Percentiles rank a stretch among this genome's conserved stretches.
These are phyloP conservation scores for Cryptococcus maquisensis DNA, from an alignment of 1,284 basidiomycete genomes.

Conservation along the genomic window DNA sequence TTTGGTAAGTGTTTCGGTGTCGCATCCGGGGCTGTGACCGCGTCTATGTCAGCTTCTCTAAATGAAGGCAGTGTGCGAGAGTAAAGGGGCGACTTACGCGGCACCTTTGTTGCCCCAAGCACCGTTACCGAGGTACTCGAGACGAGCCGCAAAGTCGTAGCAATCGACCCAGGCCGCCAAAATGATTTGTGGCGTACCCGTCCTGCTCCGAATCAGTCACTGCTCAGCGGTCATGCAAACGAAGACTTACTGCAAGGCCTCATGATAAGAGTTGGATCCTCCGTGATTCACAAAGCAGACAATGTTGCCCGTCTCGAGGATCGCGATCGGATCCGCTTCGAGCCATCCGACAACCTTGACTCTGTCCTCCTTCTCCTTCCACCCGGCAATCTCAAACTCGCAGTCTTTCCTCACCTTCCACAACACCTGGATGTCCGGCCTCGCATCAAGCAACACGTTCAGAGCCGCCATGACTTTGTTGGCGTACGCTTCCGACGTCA, in stretches of 20 bases:
- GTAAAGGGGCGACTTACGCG: constrained; percentile 11
- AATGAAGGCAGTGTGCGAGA: not conserved
- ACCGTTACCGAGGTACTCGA: constrained; percentile 19
- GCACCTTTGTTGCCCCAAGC: constrained; percentile 21
- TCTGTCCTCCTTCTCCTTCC: constrained; percentile 6
- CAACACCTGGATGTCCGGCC: constrained; percentile 22
- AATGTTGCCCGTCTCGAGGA: constrained; percentile 21
- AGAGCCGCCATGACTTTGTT: constrained; percentile 9
- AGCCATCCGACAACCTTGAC: constrained; percentile 24
- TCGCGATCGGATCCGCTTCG: constrained; percentile 15
- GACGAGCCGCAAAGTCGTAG: constrained; percentile 20
- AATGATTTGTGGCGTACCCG: constrained; percentile 13
- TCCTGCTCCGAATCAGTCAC: not conserved
- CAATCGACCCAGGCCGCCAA: constrained; percentile 26
- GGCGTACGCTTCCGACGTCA: constrained; percentile 5
- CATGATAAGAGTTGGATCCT: constrained; percentile 31
- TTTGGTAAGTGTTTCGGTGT: constrained; percentile 6
- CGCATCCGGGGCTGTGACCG: constrained; percentile 5
- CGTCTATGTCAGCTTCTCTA: not conserved
- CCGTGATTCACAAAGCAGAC: constrained; percentile 23
- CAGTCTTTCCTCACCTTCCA: constrained; percentile 14
- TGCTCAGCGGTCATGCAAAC: not conserved
- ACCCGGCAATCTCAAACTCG: constrained; percentile 2
- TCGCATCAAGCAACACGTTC: constrained; percentile 7
- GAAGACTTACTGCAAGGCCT: constrained; percentile 23